A percentile compares a stretch with the other conserved stretches of the same genome.
Conservation (phyloP, 139 green algal species). For the Pseudopediastrum boryanum region DNA sequence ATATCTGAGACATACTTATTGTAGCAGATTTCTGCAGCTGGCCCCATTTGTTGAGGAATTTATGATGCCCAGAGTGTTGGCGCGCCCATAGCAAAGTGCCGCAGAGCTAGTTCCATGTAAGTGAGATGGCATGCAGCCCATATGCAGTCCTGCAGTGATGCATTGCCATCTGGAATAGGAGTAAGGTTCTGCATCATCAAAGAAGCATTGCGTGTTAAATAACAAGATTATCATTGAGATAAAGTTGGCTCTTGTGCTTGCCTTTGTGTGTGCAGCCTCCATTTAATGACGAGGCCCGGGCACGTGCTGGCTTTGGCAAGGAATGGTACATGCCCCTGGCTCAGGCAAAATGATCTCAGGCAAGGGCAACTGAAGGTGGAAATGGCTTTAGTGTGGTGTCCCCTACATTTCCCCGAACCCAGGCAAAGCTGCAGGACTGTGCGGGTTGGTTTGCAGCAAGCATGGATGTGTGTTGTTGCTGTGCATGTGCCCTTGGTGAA, state of each 20-base stretch:
- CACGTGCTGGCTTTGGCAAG: conserved; percentile 69
- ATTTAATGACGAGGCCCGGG: conserved; percentile 85
- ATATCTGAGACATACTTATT: too few relatives aligned
- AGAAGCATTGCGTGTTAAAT: neutral
- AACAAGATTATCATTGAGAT: neutral
- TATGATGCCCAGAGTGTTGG: neutral
- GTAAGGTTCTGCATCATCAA: neutral
- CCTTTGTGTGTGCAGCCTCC: conserved; percentile 65
- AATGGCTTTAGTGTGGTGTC: too few relatives aligned
- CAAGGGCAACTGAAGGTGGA: too few relatives aligned
- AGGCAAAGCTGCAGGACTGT: too few relatives aligned
- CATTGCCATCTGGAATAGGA: neutral
- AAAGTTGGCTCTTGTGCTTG: neutral
- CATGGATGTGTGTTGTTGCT: too few relatives aligned
- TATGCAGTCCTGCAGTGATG: neutral
- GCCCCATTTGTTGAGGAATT: neutral
- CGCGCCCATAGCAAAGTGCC: neutral
- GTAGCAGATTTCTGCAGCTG: too few relatives aligned
- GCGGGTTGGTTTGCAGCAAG: too few relatives aligned
- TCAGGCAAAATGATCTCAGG: too few relatives aligned
- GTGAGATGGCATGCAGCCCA: neutral
- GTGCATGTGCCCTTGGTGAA: too few relatives aligned
- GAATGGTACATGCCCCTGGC: conserved; percentile 77
- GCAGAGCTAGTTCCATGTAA: neutral
- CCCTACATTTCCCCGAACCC: too few relatives aligned